Base-by-base conservation (phyloP, 202 grass and related monocot species). In the Bolboschoenoplectus hybrid region DNA sequence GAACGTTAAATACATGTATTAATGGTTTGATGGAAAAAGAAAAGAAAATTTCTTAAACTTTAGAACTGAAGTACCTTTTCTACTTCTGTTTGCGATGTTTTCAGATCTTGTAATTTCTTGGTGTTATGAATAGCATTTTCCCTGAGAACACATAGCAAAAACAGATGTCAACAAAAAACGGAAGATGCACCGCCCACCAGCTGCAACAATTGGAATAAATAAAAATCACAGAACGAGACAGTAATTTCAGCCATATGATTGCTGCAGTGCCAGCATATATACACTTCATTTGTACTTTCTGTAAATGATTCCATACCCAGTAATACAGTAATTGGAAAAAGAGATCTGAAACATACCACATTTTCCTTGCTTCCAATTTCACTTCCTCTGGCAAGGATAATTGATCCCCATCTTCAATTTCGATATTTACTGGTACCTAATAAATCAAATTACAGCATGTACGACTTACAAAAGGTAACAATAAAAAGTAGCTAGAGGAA, bases 341-440 rank as follows among this genome's bases (percentile, higher is more conserved):
- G 66, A 56, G 68, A 86, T 65, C 10, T 85, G 80, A 83, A 75
- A 66, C 57, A 80, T 81, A 97, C 94, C 85, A 74, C 55, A 77
- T 65, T 82, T 65, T 74, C 82, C 87, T 66, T 69, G 47, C 39
- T 12, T 35, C 86, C 63, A 89, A 43, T 65, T 87, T 94, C 64
- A 85, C 64, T 85, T 88, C 92, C 20, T 81, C 85, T 85, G 87
- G 62, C 38, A 38, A 57, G 8, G 66, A 62, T 20, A 71, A 83
- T 72, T 80, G 67, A 81, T 92, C 86, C 75, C 83, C 92, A 10
- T 82, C 90, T 88, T 94, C 90, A 84, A 97, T 91, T 41, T 0
- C 80, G 70, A 97, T 94, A 86, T 92, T 86, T 87, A 91, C 76
- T 52, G 88, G 68, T 74, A 94, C 86, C 94, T 97, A 85, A 80